Base-by-base conservation (phyloP, 768 basidiomycete species). In the Mycena albidolilacea region DNA sequence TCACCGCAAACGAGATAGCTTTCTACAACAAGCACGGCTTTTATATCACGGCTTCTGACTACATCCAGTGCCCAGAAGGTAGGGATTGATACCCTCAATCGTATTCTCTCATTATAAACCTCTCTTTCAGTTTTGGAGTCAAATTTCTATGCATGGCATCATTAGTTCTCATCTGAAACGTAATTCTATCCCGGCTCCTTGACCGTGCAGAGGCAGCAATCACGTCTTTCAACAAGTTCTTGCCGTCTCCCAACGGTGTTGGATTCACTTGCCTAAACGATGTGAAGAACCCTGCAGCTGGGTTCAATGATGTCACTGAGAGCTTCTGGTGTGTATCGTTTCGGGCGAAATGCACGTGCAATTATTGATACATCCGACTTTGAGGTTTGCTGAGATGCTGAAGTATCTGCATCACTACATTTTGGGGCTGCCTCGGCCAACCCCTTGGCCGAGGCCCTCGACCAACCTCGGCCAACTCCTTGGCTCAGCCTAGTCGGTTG, bases 91-190 rank as follows among this genome's bases (percentile, higher is more conserved):
- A 1, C 5, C n/a, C n/a, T 38, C 11, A 11, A 23, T 59, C 65
- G n/a, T 11, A 58, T 17, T 8, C 3, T 7, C 3, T 38, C 21
- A 9, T n/a, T 50, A 11, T 8, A 12, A 3, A 46, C 35, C 17
- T 2, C 19, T 35, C 5, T 21, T 7, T 35, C 37, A 72, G 92
- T 94, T 35, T 86, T 94, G 17, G 93, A 95, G 79, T 92, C 90
- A 61, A 94, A 94, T 83, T 94, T 95, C 84, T 92, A 93, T 71
- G 93, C 93, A 0, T 95, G 87, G 87, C 89, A 94, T 2, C n/a
- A 6, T 52, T 21, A 21, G 15, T 52, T 3, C 3, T 30, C 3
- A 3, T 30, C 30, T 30, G 30, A 30, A 30, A 30, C 30, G 3
- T 30, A 30, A 2, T 3, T 30, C 4, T 52, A 52, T 21, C 50